Percentiles rank a stretch among this genome's conserved stretches.
phyloP scores from a whole-genome alignment of 2,329 filamentous ascomycete species.

The Alternaria tenuissima region DNA sequence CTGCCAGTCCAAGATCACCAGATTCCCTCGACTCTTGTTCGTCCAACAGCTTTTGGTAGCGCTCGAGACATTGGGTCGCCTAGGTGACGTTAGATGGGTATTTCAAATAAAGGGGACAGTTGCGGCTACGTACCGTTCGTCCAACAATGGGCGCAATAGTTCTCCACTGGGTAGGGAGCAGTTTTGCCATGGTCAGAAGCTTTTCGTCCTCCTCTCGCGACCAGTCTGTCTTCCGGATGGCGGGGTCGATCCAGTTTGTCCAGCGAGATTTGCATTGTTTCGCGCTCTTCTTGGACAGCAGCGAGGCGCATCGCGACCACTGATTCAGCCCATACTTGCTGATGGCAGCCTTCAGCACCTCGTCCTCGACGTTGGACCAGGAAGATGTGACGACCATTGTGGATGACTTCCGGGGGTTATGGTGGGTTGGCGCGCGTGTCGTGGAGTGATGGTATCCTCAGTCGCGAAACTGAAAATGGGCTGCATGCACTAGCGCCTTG shows the following conservation, averaged over 20 bases:
- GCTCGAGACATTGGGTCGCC: constrained; percentile 94
- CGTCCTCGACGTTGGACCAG: constrained; percentile 77
- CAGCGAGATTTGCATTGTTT: constrained; percentile 99
- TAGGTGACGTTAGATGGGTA: not conserved
- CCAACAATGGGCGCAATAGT: constrained; percentile 98
- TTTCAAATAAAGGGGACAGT: not conserved
- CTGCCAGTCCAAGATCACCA: constrained; percentile 80
- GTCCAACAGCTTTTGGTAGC: constrained; percentile 95
- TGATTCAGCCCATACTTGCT: constrained; percentile 64
- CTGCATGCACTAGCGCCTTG: constrained; percentile 32
- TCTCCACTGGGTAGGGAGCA: constrained; percentile 99
- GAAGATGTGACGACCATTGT: constrained; percentile 38
- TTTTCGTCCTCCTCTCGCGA: constrained; percentile 99
- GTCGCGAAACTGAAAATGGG: constrained; percentile 32
- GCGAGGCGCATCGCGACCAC: constrained; percentile 97
- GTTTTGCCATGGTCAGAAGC: constrained; percentile 91
- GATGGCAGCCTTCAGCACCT: constrained; percentile 85
- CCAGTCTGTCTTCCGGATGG: constrained; percentile 99
- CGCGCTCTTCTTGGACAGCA: constrained; percentile 94
- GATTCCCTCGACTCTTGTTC: constrained; percentile 91
- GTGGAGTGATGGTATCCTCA: constrained; percentile 24
- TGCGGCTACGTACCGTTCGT: constrained; percentile 64
- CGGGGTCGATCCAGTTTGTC: constrained; percentile 97
- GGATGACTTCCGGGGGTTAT: constrained; percentile 62
- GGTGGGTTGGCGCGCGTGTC: constrained; percentile 10